These are phyloP conservation scores for Colletotrichum lentis DNA, from an alignment of 2,329 filamentous ascomycete genomes.

Conservation along the genomic window DNA sequence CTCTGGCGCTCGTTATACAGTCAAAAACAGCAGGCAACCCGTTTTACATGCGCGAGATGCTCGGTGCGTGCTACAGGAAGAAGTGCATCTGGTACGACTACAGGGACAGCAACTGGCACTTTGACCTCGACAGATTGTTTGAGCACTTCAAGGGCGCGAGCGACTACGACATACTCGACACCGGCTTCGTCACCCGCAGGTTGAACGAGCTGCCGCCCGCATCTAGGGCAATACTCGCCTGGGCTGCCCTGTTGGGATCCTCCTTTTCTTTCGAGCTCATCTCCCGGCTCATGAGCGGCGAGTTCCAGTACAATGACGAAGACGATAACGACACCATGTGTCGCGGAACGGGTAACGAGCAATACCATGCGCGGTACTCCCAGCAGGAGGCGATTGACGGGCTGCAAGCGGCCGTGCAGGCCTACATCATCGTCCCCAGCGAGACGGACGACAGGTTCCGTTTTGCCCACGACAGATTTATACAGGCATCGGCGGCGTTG, in stretches of 20 bases:
- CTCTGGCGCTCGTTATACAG: constrained; percentile 84
- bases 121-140: constrained; percentile 85
- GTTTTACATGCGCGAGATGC: constrained; percentile 91
- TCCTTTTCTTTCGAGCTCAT: constrained; percentile 86
- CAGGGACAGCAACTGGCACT: constrained; percentile 82
- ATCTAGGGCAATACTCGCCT: constrained; percentile 81
- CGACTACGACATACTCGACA: constrained; percentile 81
- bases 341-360: constrained; percentile 42
- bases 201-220: constrained; percentile 78
- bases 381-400: constrained; percentile 77
- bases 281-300: constrained; percentile 76
- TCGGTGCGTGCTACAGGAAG: constrained; percentile 85
- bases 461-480: constrained; percentile 88
- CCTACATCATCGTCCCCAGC: constrained; percentile 79
- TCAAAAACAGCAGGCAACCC: constrained; percentile 89
- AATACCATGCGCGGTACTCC: constrained; percentile 58
- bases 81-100: constrained; percentile 93
- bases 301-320: constrained; percentile 69
- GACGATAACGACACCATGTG: constrained; percentile 51
- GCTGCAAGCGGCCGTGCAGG: constrained; percentile 71
- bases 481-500: constrained; percentile 75
- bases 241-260: constrained; percentile 84
- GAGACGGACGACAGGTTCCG: constrained; percentile 87
- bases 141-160: constrained; percentile 82
- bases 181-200: constrained; percentile 80